Conservation (phyloP, 139 green algal species). For the Spirogloea muscicola region DNA sequence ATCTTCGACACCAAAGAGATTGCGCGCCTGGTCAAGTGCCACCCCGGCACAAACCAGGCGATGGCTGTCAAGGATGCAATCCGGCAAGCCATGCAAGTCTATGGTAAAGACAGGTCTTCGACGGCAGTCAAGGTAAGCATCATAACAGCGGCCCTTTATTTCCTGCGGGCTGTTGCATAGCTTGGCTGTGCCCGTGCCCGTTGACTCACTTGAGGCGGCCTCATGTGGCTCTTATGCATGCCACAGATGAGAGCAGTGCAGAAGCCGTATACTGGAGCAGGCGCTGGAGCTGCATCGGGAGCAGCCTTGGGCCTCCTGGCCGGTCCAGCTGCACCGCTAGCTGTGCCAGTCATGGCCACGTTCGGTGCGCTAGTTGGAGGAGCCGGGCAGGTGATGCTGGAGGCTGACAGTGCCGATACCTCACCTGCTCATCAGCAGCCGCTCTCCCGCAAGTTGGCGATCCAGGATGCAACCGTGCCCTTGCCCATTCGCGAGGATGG, state of each 20-base stretch:
- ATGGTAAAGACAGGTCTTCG: conserved; percentile 18
- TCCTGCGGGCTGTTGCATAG: no score
- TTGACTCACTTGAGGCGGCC: no score
- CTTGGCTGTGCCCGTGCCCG: no score
- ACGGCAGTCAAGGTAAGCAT: no score
- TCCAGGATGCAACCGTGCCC: no score
- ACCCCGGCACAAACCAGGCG: conserved; percentile 59
- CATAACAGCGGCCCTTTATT: no score
- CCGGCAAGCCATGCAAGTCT: conserved; percentile 6
- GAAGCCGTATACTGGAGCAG: conserved; percentile 19
- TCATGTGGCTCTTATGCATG: no score
- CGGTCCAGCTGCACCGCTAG: conserved; percentile 19
- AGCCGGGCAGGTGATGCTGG: conserved; percentile 56
- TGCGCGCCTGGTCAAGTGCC: conserved; percentile 64
- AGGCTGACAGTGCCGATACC: conserved; percentile 30
- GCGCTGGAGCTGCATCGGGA: conserved; percentile 10
- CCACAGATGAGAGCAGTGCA: no score
- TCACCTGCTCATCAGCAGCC: no score
- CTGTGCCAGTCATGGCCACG: conserved; percentile 38
- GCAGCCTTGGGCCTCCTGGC: conserved; percentile 32
- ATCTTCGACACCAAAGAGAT: conserved; percentile 35
- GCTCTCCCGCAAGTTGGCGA: no score
- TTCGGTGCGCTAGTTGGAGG: conserved; percentile 38
- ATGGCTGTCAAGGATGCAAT: conserved; percentile 47
- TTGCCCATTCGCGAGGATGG: no score